Percentiles rank a stretch among this genome's conserved stretches.
phyloP scores from a whole-genome alignment of 345 rosid genomes.

The Salix brachista region DNA sequence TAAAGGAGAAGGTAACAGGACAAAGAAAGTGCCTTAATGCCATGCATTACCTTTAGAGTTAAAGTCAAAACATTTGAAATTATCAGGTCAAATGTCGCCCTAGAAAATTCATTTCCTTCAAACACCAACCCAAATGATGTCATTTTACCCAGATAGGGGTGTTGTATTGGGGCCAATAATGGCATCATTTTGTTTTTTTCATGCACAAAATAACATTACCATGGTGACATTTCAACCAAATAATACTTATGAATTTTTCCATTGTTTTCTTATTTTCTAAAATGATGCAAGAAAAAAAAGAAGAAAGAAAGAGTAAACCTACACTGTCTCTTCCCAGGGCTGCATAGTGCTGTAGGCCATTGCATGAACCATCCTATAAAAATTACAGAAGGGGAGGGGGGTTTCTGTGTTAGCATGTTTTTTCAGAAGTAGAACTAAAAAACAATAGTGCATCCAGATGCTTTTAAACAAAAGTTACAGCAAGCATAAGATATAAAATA shows the following conservation, averaged over 20 bases:
- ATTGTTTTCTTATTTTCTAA: background rate
- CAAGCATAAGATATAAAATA: background rate
- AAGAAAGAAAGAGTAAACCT: slow-evolving; percentile 24
- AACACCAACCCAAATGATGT: background rate
- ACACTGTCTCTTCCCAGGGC: slow-evolving; percentile 96
- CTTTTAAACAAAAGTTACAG: background rate
- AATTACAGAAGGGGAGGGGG: background rate
- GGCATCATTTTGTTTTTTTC: background rate
- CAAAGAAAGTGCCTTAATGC: background rate
- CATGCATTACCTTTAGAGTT: background rate
- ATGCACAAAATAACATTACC: background rate
- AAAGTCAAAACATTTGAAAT: background rate
- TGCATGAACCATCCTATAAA: slow-evolving; percentile 94
- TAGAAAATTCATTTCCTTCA: background rate
- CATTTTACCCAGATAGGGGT: background rate
- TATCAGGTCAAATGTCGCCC: background rate
- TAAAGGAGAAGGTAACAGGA: background rate
- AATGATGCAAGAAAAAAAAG: background rate
- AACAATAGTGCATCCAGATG: background rate
- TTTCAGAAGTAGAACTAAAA: background rate
- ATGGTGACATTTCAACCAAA: background rate
- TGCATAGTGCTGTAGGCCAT: slow-evolving; percentile 97
- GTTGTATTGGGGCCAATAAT: background rate
- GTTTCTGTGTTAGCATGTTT: background rate
- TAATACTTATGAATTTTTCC: background rate